Conservation (phyloP, 2,329 filamentous ascomycete genomes). For the Chaetomiaceae sp. region DNA sequence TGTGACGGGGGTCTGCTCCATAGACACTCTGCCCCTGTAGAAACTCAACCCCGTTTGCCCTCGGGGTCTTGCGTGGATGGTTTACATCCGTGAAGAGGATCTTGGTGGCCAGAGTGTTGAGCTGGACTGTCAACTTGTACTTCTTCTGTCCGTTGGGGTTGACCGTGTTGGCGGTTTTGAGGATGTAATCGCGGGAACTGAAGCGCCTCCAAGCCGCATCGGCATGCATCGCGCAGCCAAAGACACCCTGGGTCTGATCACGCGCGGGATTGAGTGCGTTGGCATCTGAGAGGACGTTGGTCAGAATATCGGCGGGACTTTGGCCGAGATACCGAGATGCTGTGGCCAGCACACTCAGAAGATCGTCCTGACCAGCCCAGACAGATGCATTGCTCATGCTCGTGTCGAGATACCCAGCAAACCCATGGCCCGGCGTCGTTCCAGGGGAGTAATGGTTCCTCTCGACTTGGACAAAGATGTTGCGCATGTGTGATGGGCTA, state of each 20-base stretch:
- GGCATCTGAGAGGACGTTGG: constrained; percentile 21
- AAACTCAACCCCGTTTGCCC: constrained; percentile 33
- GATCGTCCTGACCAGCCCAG: constrained; percentile 12
- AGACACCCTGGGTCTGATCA: constrained; percentile 28
- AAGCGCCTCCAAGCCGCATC: constrained; percentile 18
- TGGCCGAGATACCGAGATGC: constrained; percentile 16
- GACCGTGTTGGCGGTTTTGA: constrained; percentile 22
- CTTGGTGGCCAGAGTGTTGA: constrained; percentile 34
- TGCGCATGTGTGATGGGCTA: constrained; percentile 35
- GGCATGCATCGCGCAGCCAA: constrained; percentile 23
- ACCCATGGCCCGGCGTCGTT: constrained; percentile 39
- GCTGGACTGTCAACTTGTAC: constrained; percentile 23
- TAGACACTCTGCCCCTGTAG: constrained; percentile 33
- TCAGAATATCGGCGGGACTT: constrained; percentile 11
- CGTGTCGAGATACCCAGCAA: constrained; percentile 35
- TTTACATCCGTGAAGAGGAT: constrained; percentile 33
- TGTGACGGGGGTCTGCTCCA: constrained; percentile 31
- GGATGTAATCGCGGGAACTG: constrained; percentile 26
- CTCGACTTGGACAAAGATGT: constrained; percentile 40
- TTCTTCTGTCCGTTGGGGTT: constrained; percentile 18
- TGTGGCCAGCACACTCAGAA: constrained; percentile 9
- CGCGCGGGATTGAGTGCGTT: constrained; percentile 22
- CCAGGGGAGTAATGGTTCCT: constrained; percentile 37
- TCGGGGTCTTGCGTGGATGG: constrained; percentile 22
- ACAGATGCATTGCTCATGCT: constrained; percentile 13